Conservation (phyloP, 2,329 filamentous ascomycete genomes). For the Phialophora macrospora region DNA sequence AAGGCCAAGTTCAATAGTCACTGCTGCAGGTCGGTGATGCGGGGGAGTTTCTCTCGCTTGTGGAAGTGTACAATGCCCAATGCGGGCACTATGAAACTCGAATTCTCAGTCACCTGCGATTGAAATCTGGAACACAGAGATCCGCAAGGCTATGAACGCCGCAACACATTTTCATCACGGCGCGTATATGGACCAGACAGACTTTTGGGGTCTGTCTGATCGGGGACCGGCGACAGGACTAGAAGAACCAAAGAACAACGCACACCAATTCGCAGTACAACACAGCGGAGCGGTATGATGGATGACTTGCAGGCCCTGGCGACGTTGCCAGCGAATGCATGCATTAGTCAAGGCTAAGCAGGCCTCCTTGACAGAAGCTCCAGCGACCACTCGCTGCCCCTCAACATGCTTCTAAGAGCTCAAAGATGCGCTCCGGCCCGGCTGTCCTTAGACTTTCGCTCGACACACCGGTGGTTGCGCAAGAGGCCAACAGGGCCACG, state of each 20-base stretch:
- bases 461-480: constrained; percentile 24
- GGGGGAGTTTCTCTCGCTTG: constrained; percentile 18
- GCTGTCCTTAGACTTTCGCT: constrained; percentile 15
- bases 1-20: constrained; percentile 9
- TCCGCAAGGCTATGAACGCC: constrained; percentile 18
- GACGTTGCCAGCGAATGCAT: constrained; percentile 38
- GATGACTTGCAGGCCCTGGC: constrained; percentile 36
- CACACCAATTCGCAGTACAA: constrained; percentile 23
- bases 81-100: constrained; percentile 16
- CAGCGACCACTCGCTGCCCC: constrained; percentile 27
- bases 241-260: constrained; percentile 23
- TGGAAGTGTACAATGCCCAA: constrained; percentile 13
- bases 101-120: constrained; percentile 14
- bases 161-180: constrained; percentile 15
- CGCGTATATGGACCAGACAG: constrained; percentile 14
- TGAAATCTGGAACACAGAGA: constrained; percentile 8
- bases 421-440: constrained; percentile 26
- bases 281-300: constrained; percentile 28
- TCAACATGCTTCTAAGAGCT: constrained; percentile 15
- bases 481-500: constrained; percentile 15
- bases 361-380: constrained; percentile 32
- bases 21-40: constrained; percentile 15
- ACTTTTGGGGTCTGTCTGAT: constrained; percentile 10
- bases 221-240: constrained; percentile 12
- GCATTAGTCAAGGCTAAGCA: constrained; percentile 36